These are phyloP conservation scores for Cynanchum wilfordii DNA, from an alignment of 257 asterid genomes.

Conservation along the genomic window DNA sequence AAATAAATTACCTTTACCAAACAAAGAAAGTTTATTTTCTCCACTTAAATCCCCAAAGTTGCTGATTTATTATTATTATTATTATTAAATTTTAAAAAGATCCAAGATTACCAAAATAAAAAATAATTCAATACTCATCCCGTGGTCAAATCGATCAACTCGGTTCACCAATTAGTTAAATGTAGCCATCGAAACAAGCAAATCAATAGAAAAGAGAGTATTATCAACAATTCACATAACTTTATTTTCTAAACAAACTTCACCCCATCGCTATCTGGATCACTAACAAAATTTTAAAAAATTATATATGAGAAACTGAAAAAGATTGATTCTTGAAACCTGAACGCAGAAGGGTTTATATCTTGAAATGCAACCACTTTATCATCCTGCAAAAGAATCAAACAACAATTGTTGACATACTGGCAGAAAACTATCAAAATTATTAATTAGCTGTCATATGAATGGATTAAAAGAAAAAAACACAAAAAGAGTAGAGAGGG, in stretches of 20 bases:
- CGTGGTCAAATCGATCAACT: no score
- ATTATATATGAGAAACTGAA: neutral
- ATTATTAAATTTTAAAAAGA: no score
- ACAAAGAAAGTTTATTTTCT: neutral
- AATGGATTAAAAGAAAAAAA: no score
- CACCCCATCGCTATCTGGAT: neutral
- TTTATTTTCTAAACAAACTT: neutral
- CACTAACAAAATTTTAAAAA: neutral
- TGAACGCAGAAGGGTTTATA: conserved; percentile 72
- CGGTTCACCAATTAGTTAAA: neutral
- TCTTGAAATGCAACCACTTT: conserved; percentile 70
- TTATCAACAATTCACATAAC: neutral
- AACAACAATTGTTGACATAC: neutral
- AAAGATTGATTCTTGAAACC: conserved; percentile 24
- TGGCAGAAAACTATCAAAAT: no score
- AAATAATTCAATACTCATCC: neutral
- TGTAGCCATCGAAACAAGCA: neutral
- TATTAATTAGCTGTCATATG: no score
- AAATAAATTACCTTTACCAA: neutral
- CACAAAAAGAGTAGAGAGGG: no score
- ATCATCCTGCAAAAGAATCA: conserved; percentile 50
- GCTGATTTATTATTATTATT: no score
- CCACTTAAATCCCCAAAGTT: neutral
- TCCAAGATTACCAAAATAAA: neutral
- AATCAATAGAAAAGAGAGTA: neutral